Evolutionary conservation across 352 stramenopile species (phyloP).

Genomic region (Phytophthora sp.): DNA sequence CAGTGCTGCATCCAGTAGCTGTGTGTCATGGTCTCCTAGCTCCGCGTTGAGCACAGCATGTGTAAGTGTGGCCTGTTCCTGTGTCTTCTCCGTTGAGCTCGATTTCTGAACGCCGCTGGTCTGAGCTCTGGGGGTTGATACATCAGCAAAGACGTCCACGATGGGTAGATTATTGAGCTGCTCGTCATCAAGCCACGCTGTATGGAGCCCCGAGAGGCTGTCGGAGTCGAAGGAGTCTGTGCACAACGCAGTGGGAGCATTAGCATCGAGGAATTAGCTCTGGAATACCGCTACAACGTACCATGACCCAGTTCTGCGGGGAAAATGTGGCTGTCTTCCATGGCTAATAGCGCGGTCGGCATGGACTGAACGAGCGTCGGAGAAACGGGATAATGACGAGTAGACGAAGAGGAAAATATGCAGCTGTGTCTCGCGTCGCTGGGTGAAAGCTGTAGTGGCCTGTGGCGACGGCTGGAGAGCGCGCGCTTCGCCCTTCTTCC

Average conservation of each 20-base stretch:
- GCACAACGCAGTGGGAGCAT: background rate
- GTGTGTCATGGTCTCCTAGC: constrained; percentile 30
- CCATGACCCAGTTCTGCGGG: constrained; percentile 19
- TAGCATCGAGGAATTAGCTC: background rate
- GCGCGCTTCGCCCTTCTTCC: background rate
- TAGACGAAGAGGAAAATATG: constrained; percentile 1
- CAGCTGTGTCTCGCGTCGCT: background rate
- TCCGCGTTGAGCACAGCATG: constrained; percentile 46
- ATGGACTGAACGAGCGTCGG: constrained; percentile 17
- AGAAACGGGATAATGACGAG: background rate
- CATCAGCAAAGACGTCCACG: constrained; percentile 38
- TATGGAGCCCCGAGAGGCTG: constrained; percentile 39
- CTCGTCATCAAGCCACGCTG: constrained; percentile 59
- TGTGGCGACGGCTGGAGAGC: background rate
- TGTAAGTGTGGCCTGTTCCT: constrained; percentile 40
- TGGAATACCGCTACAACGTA: constrained; percentile 14
- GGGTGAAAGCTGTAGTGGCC: background rate
- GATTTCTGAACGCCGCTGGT: constrained; percentile 18
- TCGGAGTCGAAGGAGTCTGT: constrained; percentile 36
- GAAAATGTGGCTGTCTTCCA: constrained; percentile 38
- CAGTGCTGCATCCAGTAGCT: constrained; percentile 29
- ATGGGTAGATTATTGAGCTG: constrained; percentile 43
- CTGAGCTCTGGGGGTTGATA: constrained; percentile 26
- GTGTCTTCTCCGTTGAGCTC: constrained; percentile 25
- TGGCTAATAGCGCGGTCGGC: constrained; percentile 29